Evolutionary conservation across 768 basidiomycete genomes (phyloP).

Genomic region (Lactifluus echinatus): DNA sequence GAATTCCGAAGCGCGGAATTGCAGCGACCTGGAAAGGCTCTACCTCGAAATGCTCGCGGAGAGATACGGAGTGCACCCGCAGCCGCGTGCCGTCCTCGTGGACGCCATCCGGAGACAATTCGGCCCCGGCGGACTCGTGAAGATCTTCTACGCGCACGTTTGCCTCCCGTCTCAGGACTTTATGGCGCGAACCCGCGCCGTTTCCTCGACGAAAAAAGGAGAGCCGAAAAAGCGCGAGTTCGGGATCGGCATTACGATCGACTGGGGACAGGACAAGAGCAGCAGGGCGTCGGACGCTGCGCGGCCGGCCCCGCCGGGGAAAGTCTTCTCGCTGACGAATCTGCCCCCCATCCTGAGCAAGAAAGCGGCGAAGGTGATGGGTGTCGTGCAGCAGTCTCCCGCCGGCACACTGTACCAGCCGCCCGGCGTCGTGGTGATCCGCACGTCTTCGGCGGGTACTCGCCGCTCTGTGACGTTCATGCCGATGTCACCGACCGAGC

Average conservation of each 20-base stretch:
- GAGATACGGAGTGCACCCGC: constrained; percentile 44
- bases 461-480: constrained; percentile 48
- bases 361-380: constrained; percentile 34
- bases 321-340: not conserved
- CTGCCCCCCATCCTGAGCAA: constrained; percentile 24
- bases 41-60: constrained; percentile 51
- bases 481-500: constrained; percentile 45
- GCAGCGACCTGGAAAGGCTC: constrained; percentile 44
- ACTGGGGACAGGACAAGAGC: constrained; percentile 31
- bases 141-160: constrained; percentile 42
- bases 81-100: constrained; percentile 43
- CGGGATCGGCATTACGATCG: constrained; percentile 29
- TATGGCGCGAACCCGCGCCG: constrained; percentile 17
- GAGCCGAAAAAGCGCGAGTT: constrained; percentile 22
- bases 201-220: constrained; percentile 12
- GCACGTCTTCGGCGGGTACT: not conserved
- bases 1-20: constrained; percentile 32
- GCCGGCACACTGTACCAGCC: constrained; percentile 36
- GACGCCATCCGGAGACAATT: constrained; percentile 41
- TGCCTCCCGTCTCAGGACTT: constrained; percentile 44
- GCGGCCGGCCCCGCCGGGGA: constrained; percentile 24
- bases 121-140: constrained; percentile 37
- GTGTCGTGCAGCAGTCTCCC: constrained; percentile 18
- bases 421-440: constrained; percentile 46
- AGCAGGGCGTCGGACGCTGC: constrained; percentile 21